Evolutionary conservation across 345 rosid genomes (phyloP).

Genomic region (Eutrema heterophyllum): DNA sequence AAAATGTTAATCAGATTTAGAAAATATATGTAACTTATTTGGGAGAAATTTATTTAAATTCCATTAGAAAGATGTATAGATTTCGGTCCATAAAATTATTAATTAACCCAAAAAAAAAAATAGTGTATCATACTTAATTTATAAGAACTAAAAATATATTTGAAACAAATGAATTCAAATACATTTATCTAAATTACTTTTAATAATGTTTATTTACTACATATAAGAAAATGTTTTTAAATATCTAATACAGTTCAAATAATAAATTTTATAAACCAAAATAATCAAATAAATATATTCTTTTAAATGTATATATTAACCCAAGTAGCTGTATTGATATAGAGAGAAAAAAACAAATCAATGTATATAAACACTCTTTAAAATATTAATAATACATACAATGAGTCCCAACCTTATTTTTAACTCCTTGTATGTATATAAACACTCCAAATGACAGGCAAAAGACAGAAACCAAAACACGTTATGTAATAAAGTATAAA

Average conservation of each 20-base stretch:
- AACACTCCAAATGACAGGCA: constrained; percentile 11
- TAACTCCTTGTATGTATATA: constrained; percentile 15
- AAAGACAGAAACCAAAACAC: constrained; percentile 9
- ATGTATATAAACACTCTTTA: too few species aligned
- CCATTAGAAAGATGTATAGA: too few species aligned
- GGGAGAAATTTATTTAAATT: too few species aligned
- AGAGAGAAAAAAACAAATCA: neutral
- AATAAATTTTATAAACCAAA: too few species aligned
- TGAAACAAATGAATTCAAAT: neutral
- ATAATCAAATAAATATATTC: too few species aligned
- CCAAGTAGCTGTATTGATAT: neutral
- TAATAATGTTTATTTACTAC: neutral
- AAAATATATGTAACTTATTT: too few species aligned
- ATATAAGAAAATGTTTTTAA: neutral
- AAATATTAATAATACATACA: too few species aligned
- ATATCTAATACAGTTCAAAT: too few species aligned
- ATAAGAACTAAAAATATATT: neutral
- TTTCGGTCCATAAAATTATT: too few species aligned
- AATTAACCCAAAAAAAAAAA: too few species aligned
- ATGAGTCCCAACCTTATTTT: neutral
- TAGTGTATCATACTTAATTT: neutral
- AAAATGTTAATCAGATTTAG: too few species aligned
- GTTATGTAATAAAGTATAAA: constrained; percentile 2
- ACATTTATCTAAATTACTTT: neutral
- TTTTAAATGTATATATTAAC: neutral